A percentile compares a stretch with the other conserved stretches of the same genome.
Evolutionary conservation across 73 alveolate genomes (phyloP).

Genomic region (Stentor coeruleus): DNA sequence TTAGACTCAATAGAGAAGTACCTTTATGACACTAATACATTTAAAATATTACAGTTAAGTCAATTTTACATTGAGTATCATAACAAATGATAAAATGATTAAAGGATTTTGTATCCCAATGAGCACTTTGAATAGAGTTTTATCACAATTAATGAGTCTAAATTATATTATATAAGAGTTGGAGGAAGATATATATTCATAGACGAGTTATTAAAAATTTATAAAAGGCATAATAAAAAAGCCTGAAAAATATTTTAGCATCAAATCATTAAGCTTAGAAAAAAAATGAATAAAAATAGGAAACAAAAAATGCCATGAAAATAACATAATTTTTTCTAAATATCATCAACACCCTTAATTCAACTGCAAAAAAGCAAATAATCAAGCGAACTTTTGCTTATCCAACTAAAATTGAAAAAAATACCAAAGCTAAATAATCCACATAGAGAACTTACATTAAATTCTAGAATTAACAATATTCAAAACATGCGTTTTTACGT

Average conservation of each 20-base stretch:
- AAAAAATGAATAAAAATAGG: not conserved
- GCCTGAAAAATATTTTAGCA: not conserved
- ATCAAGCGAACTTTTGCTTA: not conserved
- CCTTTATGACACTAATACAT: slow-evolving; percentile 19
- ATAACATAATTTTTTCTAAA: not conserved
- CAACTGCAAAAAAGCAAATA: not conserved
- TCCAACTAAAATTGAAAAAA: not conserved
- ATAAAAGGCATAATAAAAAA: not conserved
- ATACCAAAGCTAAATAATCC: not conserved
- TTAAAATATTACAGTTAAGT: slow-evolving; percentile 5
- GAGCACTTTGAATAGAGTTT: not conserved
- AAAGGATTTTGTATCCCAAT: not conserved
- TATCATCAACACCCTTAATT: not conserved
- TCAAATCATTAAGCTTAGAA: not conserved
- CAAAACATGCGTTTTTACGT: not conserved
- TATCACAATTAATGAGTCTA: slow-evolving; percentile 40
- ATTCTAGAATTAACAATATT: not conserved
- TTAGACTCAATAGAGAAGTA: slow-evolving; percentile 14
- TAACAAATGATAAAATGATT: not conserved
- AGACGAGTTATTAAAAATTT: slow-evolving; percentile 47
- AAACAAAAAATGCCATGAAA: not conserved
- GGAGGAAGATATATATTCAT: slow-evolving; percentile 78
- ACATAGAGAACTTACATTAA: not conserved
- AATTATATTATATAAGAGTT: slow-evolving; percentile 63
- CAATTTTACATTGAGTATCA: not conserved